Base-by-base conservation (phyloP, 192 early-diverging fungal genomes). In the Coemansia sp. region DNA sequence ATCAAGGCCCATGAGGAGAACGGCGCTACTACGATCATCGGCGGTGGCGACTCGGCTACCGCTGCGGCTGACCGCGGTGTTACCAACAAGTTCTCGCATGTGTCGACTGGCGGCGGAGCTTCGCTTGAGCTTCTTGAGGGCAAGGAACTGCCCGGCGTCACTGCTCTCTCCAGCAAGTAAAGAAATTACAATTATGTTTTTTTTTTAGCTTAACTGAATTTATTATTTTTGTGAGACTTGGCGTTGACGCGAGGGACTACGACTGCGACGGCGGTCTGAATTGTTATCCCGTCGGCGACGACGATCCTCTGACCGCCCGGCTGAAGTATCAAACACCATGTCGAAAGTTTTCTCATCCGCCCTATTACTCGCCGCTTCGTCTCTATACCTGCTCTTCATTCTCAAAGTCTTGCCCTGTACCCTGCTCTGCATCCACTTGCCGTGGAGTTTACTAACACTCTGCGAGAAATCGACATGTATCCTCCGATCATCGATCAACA, bases 391-490 rank as follows among this genome's bases (percentile, higher is more conserved):
- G 15, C 66, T 67, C 36, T 59, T 63, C 66, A 69, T 21, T 59
- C 19, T 41, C 25, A 66, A 6, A 11, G 7, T 7, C 14, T 19
- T 34, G 31, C 57, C 57, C 14, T 58, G 25, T 37, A 21, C 27
- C 32, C 57, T 53, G 59, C 51, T 32, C 66, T 63, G 15, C 17
- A 94, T 81, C 89, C 94, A 95, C 46, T 90, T 90, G 48, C 86
- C 85, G 76, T 94, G 90, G 15, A 95, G 73, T 51, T 92, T 92
- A 27, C 90, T 90, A 3, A 99, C 97, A 50, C 90, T 92, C 82
- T 99, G 97, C 29, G 97, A 99, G 68, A 99, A 99, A 77, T 99
- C 97, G 14, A 99, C 95, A 72, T 96, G 93, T 45, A 99, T 96
- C 21, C 97, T 77, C 1, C 95, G 89, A 75, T 99, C 97, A 72